Evolutionary conservation across 2,329 filamentous ascomycete species (phyloP), one percentile per base, ranked within the genome.

Genomic region (Davidsoniella eucalypti): DNA sequence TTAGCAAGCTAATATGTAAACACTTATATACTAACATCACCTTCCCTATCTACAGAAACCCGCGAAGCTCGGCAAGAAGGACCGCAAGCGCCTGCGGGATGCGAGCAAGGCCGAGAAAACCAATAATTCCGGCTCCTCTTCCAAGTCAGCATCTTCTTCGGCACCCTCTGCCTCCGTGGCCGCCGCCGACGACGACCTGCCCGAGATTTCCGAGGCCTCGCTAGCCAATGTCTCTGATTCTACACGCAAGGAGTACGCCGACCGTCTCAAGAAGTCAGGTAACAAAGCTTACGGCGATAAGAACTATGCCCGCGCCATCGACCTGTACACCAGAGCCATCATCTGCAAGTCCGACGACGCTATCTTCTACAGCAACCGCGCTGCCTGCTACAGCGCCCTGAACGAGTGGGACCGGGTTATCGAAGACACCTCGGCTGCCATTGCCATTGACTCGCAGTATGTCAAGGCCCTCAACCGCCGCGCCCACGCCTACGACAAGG

Each of bases 351-450:
- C 88, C 52, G 92, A 98, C 62, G 92, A 98, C 61, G 87, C 92
- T 29, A 88, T 98, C 64, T 98, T 92, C 74, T 98, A 93, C 75
- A 96, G 92, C 56, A 98, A 98, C 75, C 84, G 92, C 59, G 92
- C 92, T 52, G 92, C 92, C 50, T 98, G 92, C 75, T 93, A 87
- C 71, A 96, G 94, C 64, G 87, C 92, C 57, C 79, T 92, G 62
- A 80, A 79, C 56, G 76, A 94, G 60, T 98, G 90, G 87, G 83
- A 93, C 46, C 90, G 92, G 71, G 92, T 96, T 52, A 84, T 98
- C 55, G 90, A 94, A 61, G 92, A 98, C 63, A 96, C 92, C 51
- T 95, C 86, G 29, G 90, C 92, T 49, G 92, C 92, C 56, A 82
- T 98, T 67, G 83, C 77, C 63, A 84, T 98, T 67, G 87, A 98